Base-by-base conservation (phyloP, 2,329 filamentous ascomycete species). In the Colletotrichum sp. region DNA sequence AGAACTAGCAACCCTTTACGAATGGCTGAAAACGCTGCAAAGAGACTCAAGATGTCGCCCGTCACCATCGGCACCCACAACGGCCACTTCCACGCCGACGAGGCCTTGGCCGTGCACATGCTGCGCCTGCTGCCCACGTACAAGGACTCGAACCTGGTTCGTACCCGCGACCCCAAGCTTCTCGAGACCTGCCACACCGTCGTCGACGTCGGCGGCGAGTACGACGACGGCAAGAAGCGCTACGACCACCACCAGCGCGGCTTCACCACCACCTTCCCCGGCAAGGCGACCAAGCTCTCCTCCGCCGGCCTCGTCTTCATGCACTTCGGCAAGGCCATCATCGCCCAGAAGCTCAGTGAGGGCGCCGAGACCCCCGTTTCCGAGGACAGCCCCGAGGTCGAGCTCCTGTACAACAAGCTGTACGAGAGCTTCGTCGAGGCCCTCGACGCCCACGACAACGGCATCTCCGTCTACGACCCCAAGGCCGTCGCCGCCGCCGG, bases 11-110 rank as follows among this genome's bases (percentile, higher is more conserved):
- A 22, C 34, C 34, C 66, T 10, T 28, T 79, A 78, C 86, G 78
- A 81, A 94, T 94, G 93, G 89, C 93, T 81, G 91, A 95, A 89
- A 91, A 88, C 83, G 90, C 93, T 81, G 87, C 93, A 77, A 98
- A 98, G 87, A 94, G 95, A 85, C 87, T 97, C 84, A 98, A 98
- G 90, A 95, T 93, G 80, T 77, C 77, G 65, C 75, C 76, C 61
- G 68, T 78, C 89, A 91, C 76, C 80, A 97, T 98, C 83, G 97
- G 96, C 82, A 99, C 97, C 34, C 97, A 99, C 91, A 98, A 94
- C 87, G 97, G 97, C 80, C 96, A 98, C 89, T 99, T 99, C 91
- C 97, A 99, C 88, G 97, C 97, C 84, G 97, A 99, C 86, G 97
- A 99, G 88, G 96, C 97, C 76, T 92, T 99, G 58, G 97, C 97